Percentiles rank a stretch among this genome's conserved stretches.
phyloP scores from a whole-genome alignment of 1,284 basidiomycete species.

The Cutaneotrichosporon sp. region DNA sequence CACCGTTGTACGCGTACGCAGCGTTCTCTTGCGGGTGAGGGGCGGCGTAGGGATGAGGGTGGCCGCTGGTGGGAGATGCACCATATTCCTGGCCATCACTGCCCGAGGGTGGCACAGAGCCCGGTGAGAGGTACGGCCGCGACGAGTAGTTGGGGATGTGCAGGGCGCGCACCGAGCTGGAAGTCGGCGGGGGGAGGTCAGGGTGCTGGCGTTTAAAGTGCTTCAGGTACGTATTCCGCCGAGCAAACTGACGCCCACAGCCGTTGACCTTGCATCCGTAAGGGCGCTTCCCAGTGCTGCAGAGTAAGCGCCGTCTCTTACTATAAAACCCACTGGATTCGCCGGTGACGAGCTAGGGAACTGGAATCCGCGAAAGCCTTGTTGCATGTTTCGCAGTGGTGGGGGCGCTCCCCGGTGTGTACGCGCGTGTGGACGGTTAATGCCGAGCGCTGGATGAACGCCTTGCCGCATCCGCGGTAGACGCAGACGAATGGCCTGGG shows the following conservation, averaged over 20 bases:
- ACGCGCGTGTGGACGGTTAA: conserved; percentile 48
- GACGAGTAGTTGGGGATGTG: conserved; percentile 10
- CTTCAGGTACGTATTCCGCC: conserved; percentile 41
- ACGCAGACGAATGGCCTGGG: conserved; percentile 46
- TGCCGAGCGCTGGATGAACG: conserved; percentile 49
- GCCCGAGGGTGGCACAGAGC: conserved; percentile 11
- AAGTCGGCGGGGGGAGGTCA: conserved; percentile 30
- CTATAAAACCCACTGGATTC: conserved; percentile 50
- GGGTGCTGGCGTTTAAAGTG: conserved; percentile 43
- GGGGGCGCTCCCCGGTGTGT: conserved; percentile 56
- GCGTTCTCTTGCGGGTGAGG: conserved; percentile 38
- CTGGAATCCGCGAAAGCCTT: conserved; percentile 56
- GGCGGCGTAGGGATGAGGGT: conserved; percentile 37
- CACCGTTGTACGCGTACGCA: conserved; percentile 32
- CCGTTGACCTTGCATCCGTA: conserved; percentile 35
- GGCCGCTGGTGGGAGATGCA: conserved; percentile 14
- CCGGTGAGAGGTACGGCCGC: conserved; percentile 16
- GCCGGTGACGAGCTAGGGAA: conserved; percentile 55
- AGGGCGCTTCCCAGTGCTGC: conserved; percentile 40
- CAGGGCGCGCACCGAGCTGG: conserved; percentile 19
- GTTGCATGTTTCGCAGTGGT: conserved; percentile 52
- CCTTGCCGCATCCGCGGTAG: conserved; percentile 40
- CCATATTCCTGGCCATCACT: conserved; percentile 24
- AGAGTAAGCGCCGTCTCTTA: conserved; percentile 12
- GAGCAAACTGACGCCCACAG: conserved; percentile 37